Evolutionary conservation across 1,284 basidiomycete species (phyloP).

Genomic region (Heterobasidion irregulare): DNA sequence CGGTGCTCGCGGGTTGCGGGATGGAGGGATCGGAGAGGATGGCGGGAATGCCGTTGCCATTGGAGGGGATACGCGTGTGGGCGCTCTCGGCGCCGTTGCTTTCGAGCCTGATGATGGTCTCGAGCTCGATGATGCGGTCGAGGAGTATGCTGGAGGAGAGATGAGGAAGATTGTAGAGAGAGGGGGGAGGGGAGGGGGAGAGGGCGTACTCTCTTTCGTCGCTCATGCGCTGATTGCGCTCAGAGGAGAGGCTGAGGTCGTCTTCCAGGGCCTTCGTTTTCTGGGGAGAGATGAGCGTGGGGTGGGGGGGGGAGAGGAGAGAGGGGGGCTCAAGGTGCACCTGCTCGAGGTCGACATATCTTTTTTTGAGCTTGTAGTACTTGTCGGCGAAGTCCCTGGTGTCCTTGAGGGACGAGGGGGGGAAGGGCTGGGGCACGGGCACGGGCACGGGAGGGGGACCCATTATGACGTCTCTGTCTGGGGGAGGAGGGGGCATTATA

Average conservation of each 20-base stretch:
- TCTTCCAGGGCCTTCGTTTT: slow-evolving; percentile 46
- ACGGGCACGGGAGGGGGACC: slow-evolving; percentile 34
- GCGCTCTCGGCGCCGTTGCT: slow-evolving; percentile 2
- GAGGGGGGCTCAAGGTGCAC: slow-evolving; percentile 26
- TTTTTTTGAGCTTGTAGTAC: slow-evolving; percentile 52
- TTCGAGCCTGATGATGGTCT: slow-evolving; percentile 22
- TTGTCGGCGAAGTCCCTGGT: slow-evolving; percentile 44
- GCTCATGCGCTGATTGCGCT: slow-evolving; percentile 49
- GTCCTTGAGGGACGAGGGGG: slow-evolving; percentile 25
- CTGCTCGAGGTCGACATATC: slow-evolving; percentile 60
- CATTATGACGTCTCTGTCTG: slow-evolving; percentile 39
- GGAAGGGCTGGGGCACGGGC: slow-evolving; percentile 19
- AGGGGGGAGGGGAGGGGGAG: slow-evolving; percentile 5
- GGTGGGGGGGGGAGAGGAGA: slow-evolving; percentile 14
- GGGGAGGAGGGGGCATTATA: slow-evolving; percentile 19
- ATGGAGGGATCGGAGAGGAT: slow-evolving; percentile 13
- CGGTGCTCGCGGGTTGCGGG: slow-evolving; percentile 24
- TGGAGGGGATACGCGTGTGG: neutral
- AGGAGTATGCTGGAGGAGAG: slow-evolving; percentile 34
- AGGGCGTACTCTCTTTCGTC: slow-evolving; percentile 49
- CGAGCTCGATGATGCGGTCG: slow-evolving; percentile 52
- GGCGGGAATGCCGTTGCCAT: slow-evolving; percentile 4
- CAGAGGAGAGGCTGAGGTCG: slow-evolving; percentile 45
- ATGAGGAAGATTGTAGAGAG: slow-evolving; percentile 1
- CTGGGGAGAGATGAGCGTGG: slow-evolving; percentile 24